Conservation (phyloP, 352 stramenopile genomes). For the Globisporangium camurandrum region DNA sequence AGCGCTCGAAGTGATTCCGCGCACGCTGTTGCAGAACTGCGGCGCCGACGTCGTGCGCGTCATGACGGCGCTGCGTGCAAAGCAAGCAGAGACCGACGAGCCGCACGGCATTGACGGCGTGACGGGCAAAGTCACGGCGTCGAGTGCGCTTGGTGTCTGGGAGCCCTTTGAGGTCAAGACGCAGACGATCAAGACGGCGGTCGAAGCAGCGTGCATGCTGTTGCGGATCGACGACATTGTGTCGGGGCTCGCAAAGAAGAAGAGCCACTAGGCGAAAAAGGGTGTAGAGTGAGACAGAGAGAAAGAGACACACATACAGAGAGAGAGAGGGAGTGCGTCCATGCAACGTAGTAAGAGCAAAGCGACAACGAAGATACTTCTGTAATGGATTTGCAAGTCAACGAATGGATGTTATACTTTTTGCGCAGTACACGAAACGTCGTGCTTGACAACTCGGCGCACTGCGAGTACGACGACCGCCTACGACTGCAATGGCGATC, state of each 20-base stretch:
- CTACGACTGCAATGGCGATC: conserved; percentile 28
- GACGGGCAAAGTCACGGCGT: conserved; percentile 89
- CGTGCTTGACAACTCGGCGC: too few species aligned
- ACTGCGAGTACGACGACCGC: too few species aligned
- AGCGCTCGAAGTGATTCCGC: conserved; percentile 98
- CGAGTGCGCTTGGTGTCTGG: conserved; percentile 96
- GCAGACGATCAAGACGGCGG: conserved; percentile 99
- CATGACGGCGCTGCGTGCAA: conserved; percentile 95
- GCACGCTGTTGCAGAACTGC: conserved; percentile 99
- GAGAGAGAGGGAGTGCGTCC: too few species aligned
- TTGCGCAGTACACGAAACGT: too few species aligned
- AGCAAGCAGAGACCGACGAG: conserved; percentile 82
- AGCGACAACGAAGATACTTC: too few species aligned
- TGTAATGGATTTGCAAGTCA: too few species aligned
- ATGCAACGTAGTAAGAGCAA: too few species aligned
- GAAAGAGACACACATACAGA: too few species aligned
- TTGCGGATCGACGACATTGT: conserved; percentile 99
- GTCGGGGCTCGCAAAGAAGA: conserved; percentile 96
- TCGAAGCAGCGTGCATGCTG: conserved; percentile 97
- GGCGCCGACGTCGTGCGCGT: conserved; percentile 97
- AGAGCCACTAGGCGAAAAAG: conserved; percentile 43
- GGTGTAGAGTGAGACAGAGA: conserved; percentile 3
- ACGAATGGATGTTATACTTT: too few species aligned
- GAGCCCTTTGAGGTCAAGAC: conserved; percentile 99
- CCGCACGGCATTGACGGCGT: conserved; percentile 78